Conservation (phyloP, 1,139 yeast genomes). For the Blastobotrys serpentis region DNA sequence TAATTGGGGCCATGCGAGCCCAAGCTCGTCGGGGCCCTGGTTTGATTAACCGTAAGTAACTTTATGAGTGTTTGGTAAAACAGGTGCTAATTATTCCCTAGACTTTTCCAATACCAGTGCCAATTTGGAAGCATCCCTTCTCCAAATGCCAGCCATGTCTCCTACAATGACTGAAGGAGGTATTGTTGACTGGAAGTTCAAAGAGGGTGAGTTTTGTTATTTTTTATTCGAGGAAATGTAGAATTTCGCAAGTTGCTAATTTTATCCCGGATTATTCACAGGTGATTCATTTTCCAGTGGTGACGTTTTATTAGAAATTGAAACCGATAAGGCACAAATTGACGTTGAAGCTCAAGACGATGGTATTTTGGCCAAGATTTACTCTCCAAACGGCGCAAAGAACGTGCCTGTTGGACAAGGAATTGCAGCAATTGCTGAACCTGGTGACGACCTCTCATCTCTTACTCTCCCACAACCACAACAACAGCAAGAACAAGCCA, state of each 20-base stretch:
- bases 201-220: slow-evolving; percentile 52
- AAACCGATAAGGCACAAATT: slow-evolving; percentile 90
- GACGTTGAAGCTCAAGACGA: slow-evolving; percentile 94
- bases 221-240: no score
- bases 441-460: slow-evolving; percentile 71
- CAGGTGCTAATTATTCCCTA: neutral
- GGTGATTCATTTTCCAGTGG: slow-evolving; percentile 72
- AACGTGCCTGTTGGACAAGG: slow-evolving; percentile 85
- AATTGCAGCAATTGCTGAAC: slow-evolving; percentile 86
- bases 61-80: neutral
- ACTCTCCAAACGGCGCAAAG: slow-evolving; percentile 66
- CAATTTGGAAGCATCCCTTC: slow-evolving; percentile 50
- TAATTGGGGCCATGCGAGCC: slow-evolving; percentile 14
- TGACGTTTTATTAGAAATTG: slow-evolving; percentile 83
- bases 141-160: slow-evolving; percentile 97
- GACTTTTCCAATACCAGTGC: slow-evolving; percentile 14
- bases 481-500: no score
- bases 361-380: slow-evolving; percentile 79
- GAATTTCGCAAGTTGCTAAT: slow-evolving; percentile 2
- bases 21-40: slow-evolving; percentile 15
- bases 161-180: slow-evolving; percentile 99
- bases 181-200: slow-evolving; percentile 88
- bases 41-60: neutral
- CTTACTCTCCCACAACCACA: slow-evolving; percentile 57
- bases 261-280: slow-evolving; percentile 11